Conservation (phyloP, 306 rosid species). For the Ormosia emarginata region DNA sequence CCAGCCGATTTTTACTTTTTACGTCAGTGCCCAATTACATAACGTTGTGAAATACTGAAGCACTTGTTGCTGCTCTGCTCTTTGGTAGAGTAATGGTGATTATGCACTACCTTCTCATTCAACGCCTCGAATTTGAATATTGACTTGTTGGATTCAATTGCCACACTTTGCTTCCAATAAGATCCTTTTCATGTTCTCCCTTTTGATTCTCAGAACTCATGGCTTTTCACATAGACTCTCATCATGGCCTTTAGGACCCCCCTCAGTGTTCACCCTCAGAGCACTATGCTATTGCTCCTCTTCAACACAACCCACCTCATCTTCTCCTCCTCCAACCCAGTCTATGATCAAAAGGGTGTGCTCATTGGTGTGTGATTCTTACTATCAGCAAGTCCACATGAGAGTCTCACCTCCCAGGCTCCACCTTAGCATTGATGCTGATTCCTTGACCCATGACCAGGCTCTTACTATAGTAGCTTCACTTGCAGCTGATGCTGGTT, state of each 20-base stretch:
- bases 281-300: constrained; percentile 25
- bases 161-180: background rate
- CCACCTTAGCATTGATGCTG: constrained; percentile 40
- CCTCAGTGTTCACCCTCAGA: constrained; percentile 20
- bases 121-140: too few species aligned
- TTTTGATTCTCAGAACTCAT: constrained; percentile 39
- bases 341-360: constrained; percentile 50
- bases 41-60: too few species aligned
- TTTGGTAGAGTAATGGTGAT: too few species aligned
- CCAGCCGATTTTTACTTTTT: too few species aligned
- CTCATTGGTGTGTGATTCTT: constrained; percentile 60
- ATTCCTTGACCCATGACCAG: constrained; percentile 61
- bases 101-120: too few species aligned
- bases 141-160: background rate
- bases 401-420: constrained; percentile 48
- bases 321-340: constrained; percentile 34
- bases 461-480: constrained; percentile 64
- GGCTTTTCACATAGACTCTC: constrained; percentile 31
- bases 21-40: too few species aligned
- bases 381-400: constrained; percentile 38
- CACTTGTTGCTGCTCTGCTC: too few species aligned
- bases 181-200: constrained; percentile 32
- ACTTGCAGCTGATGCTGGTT: constrained; percentile 67
- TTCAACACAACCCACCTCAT: constrained; percentile 10
- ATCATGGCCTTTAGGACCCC: background rate